Evolutionary conservation across 2,329 filamentous ascomycete genomes (phyloP).

Genomic region (Colletotrichum sublineola): DNA sequence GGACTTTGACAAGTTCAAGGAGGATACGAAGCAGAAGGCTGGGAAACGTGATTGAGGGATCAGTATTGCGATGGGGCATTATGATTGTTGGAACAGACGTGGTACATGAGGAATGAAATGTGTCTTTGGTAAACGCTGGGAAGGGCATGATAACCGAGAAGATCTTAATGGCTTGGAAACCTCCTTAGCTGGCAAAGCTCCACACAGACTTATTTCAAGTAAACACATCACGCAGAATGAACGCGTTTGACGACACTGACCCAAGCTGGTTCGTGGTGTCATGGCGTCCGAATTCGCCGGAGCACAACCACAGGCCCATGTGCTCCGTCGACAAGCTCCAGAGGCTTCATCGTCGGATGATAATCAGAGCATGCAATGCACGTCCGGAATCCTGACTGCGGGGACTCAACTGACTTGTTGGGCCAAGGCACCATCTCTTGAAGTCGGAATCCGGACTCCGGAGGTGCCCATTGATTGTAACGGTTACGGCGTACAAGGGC

Average conservation of each 20-base stretch:
- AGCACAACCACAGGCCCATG: too few species aligned
- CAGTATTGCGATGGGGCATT: too few species aligned
- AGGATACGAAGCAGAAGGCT: constrained; percentile 29
- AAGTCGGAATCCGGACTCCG: background rate
- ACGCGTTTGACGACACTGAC: background rate
- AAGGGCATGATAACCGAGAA: background rate
- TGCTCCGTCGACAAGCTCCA: background rate
- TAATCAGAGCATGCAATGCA: background rate
- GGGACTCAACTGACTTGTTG: background rate
- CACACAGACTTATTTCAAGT: background rate
- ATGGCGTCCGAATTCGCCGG: background rate
- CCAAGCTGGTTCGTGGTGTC: background rate
- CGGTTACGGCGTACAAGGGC: too few species aligned
- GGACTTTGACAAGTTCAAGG: constrained; percentile 36
- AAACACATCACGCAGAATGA: background rate
- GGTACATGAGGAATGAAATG: background rate
- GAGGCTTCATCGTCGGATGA: background rate
- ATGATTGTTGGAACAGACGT: too few species aligned
- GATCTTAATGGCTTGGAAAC: background rate
- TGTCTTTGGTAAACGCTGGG: background rate
- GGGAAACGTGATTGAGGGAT: background rate
- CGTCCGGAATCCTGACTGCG: background rate
- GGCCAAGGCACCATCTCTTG: background rate
- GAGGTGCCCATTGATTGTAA: background rate
- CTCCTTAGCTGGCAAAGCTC: background rate